Evolutionary conservation across 495 filamentous ascomycete genomes (phyloP).

Genomic region (Neurospora sp.): DNA sequence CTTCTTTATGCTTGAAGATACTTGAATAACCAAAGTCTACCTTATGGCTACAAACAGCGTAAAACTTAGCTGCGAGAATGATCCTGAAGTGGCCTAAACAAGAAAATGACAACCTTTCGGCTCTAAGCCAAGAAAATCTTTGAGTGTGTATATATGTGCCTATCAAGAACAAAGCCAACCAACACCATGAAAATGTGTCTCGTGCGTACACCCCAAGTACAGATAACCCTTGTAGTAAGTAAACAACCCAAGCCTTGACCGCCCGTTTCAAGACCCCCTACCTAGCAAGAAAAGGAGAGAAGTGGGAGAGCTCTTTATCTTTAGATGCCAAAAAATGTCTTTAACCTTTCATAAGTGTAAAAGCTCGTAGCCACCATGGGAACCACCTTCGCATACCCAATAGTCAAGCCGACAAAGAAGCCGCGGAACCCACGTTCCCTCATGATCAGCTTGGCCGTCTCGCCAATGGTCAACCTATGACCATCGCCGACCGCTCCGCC

Average conservation of each 20-base stretch:
- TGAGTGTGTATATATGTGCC: not conserved
- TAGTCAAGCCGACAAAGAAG: conserved; percentile 87
- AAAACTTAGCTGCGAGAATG: not conserved
- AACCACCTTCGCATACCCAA: conserved; percentile 90
- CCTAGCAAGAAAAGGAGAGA: conserved; percentile 5
- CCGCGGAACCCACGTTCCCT: conserved; percentile 66
- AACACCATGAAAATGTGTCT: not conserved
- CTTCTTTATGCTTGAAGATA: not conserved
- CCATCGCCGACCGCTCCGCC: conserved; percentile 89
- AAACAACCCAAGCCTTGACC: not conserved
- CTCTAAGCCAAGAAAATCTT: not conserved
- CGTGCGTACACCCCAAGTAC: not conserved
- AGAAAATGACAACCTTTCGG: not conserved
- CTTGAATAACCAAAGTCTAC: not conserved
- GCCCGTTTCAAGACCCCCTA: not conserved
- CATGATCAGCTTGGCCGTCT: conserved; percentile 67
- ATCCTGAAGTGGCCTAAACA: not conserved
- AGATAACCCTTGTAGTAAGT: not conserved
- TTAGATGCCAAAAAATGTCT: conserved; percentile 61
- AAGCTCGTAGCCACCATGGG: conserved; percentile 80
- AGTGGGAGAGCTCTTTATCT: conserved; percentile 15
- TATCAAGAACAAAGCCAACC: not conserved
- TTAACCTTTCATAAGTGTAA: conserved; percentile 71
- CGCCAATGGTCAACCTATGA: conserved; percentile 60
- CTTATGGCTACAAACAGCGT: not conserved